Evolutionary conservation across 1,284 basidiomycete species (phyloP).

Genomic region (Vanrija sp.): DNA sequence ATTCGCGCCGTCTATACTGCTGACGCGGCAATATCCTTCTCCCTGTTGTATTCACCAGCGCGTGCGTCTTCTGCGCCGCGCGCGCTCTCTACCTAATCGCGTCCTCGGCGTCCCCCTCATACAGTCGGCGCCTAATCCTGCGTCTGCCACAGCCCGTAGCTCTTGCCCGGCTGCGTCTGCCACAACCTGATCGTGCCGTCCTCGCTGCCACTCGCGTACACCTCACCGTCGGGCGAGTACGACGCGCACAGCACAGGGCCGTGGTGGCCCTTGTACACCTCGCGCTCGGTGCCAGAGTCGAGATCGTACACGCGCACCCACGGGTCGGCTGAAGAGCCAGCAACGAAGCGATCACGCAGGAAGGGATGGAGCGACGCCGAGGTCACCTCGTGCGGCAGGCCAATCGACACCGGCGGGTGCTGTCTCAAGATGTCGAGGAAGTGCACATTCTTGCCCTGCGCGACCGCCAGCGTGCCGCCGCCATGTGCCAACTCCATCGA

Average conservation of each 20-base stretch:
- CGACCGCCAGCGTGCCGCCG: conserved; percentile 81
- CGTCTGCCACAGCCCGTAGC: conserved; percentile 85
- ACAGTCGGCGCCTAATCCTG: conserved; percentile 43
- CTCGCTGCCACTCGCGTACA: conserved; percentile 90
- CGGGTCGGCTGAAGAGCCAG: conserved; percentile 83
- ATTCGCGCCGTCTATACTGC: too few relatives aligned
- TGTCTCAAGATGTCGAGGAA: conserved; percentile 62
- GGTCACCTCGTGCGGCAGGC: conserved; percentile 75
- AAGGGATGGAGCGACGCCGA: conserved; percentile 90
- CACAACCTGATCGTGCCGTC: conserved; percentile 83
- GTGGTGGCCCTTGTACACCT: conserved; percentile 94
- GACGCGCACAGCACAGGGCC: conserved; percentile 92
- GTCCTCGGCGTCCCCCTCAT: not conserved
- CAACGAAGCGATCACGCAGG: conserved; percentile 82
- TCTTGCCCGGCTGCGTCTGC: conserved; percentile 91
- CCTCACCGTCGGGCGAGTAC: conserved; percentile 96
- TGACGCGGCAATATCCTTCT: too few relatives aligned
- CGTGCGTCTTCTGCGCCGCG: not conserved
- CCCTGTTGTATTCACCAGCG: not conserved
- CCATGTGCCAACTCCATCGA: conserved; percentile 88
- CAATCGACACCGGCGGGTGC: conserved; percentile 49
- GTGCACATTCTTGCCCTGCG: conserved; percentile 84
- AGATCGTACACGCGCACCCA: conserved; percentile 95
- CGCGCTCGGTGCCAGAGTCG: conserved; percentile 75
- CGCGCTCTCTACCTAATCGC: not conserved